Base-by-base conservation (phyloP, 2,329 filamentous ascomycete genomes). In the Apiospora aurea region DNA sequence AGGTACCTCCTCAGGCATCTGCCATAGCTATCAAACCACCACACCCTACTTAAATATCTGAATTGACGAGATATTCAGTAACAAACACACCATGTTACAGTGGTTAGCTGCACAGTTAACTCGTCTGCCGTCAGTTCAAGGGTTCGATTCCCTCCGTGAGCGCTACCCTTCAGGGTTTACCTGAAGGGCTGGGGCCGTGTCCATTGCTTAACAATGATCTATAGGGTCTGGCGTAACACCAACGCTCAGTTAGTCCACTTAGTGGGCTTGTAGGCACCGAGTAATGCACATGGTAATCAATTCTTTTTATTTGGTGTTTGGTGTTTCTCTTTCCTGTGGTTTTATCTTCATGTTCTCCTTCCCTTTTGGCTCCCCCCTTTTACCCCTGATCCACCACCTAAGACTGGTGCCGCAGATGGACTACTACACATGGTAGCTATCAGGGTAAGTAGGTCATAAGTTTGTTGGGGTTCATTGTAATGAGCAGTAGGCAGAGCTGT, bases 71-170 rank as follows among this genome's bases (percentile, higher is more conserved):
- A n/a, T 14, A 41, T 41, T 64, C 34, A n/a, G 3, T 4, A 64
- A 64, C 57, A 38, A 64, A 64, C 34, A 38, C 34, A 38, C 10
- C 2, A 64, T 41, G 29, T 29, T 41, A 34, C 21, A 64, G 57
- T 64, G 57, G 57, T 64, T 64, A 64, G 57, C 34, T 61, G 16
- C 53, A 38, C 29, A 21, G 53, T 21, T 38, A 61, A 38, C 29
- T 38, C 53, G 53, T n/a, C 53, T 38, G 21, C 29, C 53, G 41
- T n/a, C 26, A 38, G 13, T 18, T 38, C 7, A 13, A 38, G 53
- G 53, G 53, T 61, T 61, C 29, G 53, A 61, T 61, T 61, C 29
- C 53, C 29, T 10, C 14, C 8, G 26, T 61, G 26, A 21, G 53
- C 53, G 53, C n/a, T 61, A 38, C 29, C 53, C 26, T 38, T 13